Base-by-base conservation (phyloP, 176 grass and related monocot genomes). In the Otatea glauca region DNA sequence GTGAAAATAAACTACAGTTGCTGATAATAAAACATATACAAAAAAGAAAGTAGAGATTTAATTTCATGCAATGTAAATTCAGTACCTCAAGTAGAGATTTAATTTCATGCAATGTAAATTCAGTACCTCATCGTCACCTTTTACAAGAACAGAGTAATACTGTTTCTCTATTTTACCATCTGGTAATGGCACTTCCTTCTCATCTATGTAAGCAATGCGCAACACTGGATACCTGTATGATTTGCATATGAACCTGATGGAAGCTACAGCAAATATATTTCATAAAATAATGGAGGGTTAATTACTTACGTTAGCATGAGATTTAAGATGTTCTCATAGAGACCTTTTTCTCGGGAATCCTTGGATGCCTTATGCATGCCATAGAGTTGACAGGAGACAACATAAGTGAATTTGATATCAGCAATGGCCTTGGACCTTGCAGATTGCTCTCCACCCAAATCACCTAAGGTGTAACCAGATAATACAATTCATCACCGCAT, bases 81-180 rank as follows among this genome's bases (percentile, higher is more conserved):
- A n/a, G n/a, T n/a, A n/a, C n/a, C n/a, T n/a, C n/a, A n/a, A n/a
- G n/a, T n/a, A n/a, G n/a, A n/a, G n/a, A n/a, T n/a, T n/a, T n/a
- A n/a, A n/a, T n/a, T n/a, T n/a, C n/a, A n/a, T n/a, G n/a, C 25
- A 45, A 72, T 81, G 39, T 68, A 72, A 84, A 73, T 72, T 45
- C n/a, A 83, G 9, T 94, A 94, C 92, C 92, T 94, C 92, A 86
- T 94, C 87, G 6, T 84, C 74, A 66, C 89, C 92, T 90, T 94
- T 94, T 70, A 94, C 92, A 88, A 94, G 92, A 83, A 94, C 92
- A 20, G 92, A 94, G 71, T 86, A 94, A 79, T 94, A 94, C 7
- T 83, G 79, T 62, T 90, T 92, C 73, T 88, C 84, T 38, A 88
- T 63, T 88, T 89, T 89, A 60, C 81, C 87, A 80, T 73, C 65